Percentiles rank a stretch among this genome's conserved stretches.
These are phyloP conservation scores for Extremus antarcticus DNA, from an alignment of 495 filamentous ascomycete genomes.

Conservation along the genomic window DNA sequence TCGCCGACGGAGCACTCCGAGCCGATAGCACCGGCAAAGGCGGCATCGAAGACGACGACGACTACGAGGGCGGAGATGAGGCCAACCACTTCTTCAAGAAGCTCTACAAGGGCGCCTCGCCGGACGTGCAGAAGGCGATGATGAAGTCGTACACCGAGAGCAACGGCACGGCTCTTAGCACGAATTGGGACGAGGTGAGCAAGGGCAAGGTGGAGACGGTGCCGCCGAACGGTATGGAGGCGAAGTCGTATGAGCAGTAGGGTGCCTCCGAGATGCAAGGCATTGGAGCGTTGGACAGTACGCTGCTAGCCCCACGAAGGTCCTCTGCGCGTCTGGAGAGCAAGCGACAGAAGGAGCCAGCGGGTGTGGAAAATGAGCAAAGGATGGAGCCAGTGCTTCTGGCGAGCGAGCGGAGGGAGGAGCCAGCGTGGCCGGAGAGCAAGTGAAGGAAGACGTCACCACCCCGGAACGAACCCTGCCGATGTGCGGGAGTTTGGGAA, in stretches of 20 bases:
- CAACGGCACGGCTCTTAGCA: slow-evolving; percentile 85
- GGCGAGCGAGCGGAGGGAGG: too few relatives aligned
- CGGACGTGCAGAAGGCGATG: slow-evolving; percentile 83
- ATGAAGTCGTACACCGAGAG: slow-evolving; percentile 95
- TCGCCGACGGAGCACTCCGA: slow-evolving; percentile 31
- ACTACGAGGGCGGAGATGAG: slow-evolving; percentile 54
- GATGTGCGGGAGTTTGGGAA: too few relatives aligned
- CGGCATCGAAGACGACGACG: slow-evolving; percentile 42
- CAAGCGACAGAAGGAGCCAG: too few relatives aligned
- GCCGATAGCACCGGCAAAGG: slow-evolving; percentile 30
- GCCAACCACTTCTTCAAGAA: slow-evolving; percentile 86
- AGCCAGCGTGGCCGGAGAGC: too few relatives aligned
- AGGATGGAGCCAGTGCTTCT: too few relatives aligned
- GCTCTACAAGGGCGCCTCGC: slow-evolving; percentile 67
- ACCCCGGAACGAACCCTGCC: too few relatives aligned
- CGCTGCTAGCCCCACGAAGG: too few relatives aligned
- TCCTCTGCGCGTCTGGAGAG: too few relatives aligned
- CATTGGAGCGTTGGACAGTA: too few relatives aligned
- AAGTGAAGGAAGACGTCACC: too few relatives aligned
- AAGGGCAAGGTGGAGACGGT: slow-evolving; percentile 58
- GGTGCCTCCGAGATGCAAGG: too few relatives aligned
- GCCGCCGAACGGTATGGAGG: slow-evolving; percentile 67
- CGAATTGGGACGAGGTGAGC: slow-evolving; percentile 80
- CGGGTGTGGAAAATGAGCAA: too few relatives aligned
- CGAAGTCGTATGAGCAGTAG: slow-evolving; percentile 41